A percentile compares a stretch with the other conserved stretches of the same genome.
These are phyloP conservation scores for Lagenaria siceraria DNA, from an alignment of 306 rosid species.

Conservation along the genomic window DNA sequence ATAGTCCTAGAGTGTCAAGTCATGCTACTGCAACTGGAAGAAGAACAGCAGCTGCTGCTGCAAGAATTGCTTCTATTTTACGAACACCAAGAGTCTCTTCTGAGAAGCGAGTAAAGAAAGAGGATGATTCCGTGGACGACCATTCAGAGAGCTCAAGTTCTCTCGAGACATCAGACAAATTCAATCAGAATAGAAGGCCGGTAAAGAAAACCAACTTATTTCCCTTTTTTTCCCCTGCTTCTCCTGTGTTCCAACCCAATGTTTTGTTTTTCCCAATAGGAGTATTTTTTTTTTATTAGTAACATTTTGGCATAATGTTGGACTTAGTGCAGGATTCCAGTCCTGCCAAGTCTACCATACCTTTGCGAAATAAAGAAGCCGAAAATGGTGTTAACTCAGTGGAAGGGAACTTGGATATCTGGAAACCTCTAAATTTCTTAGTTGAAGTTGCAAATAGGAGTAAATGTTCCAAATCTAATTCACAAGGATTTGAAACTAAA, in stretches of 20 bases:
- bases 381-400: conserved; percentile 45
- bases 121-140: conserved; percentile 45
- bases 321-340: conserved; percentile 37
- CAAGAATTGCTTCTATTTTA: conserved; percentile 56
- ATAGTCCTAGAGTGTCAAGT: conserved; percentile 72
- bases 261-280: too few species aligned
- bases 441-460: conserved; percentile 90
- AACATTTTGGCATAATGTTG: conserved; percentile 8
- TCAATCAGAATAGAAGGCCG: conserved; percentile 34
- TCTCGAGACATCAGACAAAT: conserved; percentile 42
- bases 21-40: conserved; percentile 66
- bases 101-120: conserved; percentile 44
- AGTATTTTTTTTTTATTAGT: too few species aligned
- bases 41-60: conserved; percentile 55
- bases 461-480: conserved; percentile 60
- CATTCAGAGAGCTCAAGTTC: conserved; percentile 57
- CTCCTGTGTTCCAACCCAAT: not conserved
- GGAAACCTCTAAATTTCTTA: conserved; percentile 85
- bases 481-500: conserved; percentile 46
- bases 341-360: conserved; percentile 42
- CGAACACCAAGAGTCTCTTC: conserved; percentile 46
- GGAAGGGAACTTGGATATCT: conserved; percentile 69
- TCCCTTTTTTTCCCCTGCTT: conserved; percentile 9
- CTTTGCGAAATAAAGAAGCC: conserved; percentile 38
- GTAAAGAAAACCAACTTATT: conserved; percentile 25